Conservation (phyloP, 768 basidiomycete genomes). For the Amanita rubescens region DNA sequence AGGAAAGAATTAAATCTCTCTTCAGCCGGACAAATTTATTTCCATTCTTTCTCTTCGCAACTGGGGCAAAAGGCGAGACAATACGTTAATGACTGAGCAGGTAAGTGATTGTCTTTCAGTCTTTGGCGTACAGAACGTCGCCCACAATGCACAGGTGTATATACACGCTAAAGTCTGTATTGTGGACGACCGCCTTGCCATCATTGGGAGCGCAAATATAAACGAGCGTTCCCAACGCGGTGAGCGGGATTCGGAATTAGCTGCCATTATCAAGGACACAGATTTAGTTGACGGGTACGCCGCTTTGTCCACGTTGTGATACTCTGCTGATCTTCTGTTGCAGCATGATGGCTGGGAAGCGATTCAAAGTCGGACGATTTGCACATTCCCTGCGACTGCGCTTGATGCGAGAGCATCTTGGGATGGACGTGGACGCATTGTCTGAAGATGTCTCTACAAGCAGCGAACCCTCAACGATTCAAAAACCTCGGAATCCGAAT, state of each 20-base stretch:
- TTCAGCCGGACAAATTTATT: constrained; percentile 87
- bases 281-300: constrained; percentile 90
- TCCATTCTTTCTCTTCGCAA: constrained; percentile 85
- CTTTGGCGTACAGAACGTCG: neutral
- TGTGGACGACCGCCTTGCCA: constrained; percentile 90
- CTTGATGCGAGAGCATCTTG: constrained; percentile 95
- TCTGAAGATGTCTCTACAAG: constrained; percentile 64
- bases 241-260: constrained; percentile 94
- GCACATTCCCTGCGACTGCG: constrained; percentile 90
- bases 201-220: constrained; percentile 96
- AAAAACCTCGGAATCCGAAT: constrained; percentile 70
- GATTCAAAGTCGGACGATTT: constrained; percentile 94
- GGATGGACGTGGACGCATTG: constrained; percentile 87
- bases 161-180: constrained; percentile 86
- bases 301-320: neutral
- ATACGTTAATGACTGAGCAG: constrained; percentile 83
- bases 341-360: constrained; percentile 89
- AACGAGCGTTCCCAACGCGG: constrained; percentile 95
- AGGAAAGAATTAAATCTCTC: constrained; percentile 1
- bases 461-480: constrained; percentile 42
- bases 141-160: constrained; percentile 52
- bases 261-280: constrained; percentile 89
- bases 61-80: constrained; percentile 87
- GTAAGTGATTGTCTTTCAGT: constrained; percentile 26
- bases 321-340: neutral